These are phyloP conservation scores for Bolboschoenus planiculmis DNA, from an alignment of 176 grass and related monocot genomes.

Conservation along the genomic window DNA sequence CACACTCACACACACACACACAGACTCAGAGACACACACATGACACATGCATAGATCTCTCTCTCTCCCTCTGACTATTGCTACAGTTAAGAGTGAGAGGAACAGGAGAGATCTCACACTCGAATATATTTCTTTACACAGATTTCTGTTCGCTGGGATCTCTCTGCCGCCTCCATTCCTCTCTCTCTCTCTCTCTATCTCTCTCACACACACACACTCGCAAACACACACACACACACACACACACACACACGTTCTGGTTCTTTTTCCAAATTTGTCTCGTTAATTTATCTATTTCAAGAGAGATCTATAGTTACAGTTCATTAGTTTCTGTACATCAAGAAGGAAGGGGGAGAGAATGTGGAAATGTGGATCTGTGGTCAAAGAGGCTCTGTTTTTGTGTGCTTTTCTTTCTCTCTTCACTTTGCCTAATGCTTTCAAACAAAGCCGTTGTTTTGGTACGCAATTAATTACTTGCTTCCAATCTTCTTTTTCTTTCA, in stretches of 20 bases:
- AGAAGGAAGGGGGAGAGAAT: neutral
- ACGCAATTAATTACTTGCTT: neutral
- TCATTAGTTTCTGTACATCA: neutral
- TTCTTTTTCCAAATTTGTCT: neutral
- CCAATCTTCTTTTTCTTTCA: neutral
- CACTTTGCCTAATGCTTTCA: constrained; percentile 8
- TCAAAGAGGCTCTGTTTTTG: constrained; percentile 7
- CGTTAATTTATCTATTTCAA: neutral
- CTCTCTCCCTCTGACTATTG: neutral
- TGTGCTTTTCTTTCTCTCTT: constrained; percentile 15
- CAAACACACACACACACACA: neutral
- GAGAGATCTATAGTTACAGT: neutral
- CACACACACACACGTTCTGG: neutral
- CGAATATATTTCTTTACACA: neutral
- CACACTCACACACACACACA: neutral
- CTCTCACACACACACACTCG: neutral
- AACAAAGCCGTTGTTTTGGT: neutral
- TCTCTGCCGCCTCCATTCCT: neutral
- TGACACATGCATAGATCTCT: neutral
- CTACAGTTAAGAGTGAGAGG: constrained; percentile 23
- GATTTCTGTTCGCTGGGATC: neutral
- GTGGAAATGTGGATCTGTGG: neutral
- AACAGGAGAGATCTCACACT: neutral
- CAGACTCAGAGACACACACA: neutral
- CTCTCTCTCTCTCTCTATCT: neutral